Conservation (phyloP, 106 monocot species). For the Apostasia shenzhenica region DNA sequence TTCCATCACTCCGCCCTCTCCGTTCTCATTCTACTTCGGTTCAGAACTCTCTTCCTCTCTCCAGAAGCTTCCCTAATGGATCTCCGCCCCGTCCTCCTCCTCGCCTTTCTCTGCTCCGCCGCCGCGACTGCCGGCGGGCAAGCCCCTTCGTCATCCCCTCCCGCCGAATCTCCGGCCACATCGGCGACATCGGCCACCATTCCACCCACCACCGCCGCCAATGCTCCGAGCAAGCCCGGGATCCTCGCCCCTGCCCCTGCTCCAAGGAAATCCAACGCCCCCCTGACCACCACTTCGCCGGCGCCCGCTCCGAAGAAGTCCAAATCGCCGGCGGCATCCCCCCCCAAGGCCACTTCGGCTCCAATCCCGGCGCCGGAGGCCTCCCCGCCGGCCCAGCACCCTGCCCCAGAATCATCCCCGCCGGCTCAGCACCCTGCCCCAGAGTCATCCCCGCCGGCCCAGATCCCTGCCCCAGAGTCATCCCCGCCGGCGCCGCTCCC, state of each 20-base stretch:
- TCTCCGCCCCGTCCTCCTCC: constrained; percentile 1
- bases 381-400: neutral
- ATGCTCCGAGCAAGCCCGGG: neutral
- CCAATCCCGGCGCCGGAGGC: too few species aligned
- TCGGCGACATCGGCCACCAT: neutral
- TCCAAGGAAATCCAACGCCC: neutral
- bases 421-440: neutral
- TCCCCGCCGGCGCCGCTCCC: neutral
- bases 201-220: neutral
- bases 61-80: neutral
- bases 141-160: constrained; percentile 3
- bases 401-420: neutral
- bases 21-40: neutral
- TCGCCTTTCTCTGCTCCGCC: neutral
- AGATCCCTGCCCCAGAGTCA: neutral
- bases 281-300: neutral
- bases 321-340: neutral
- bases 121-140: neutral
- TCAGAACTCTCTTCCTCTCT: neutral
- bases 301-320: neutral
- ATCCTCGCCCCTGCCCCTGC: neutral
- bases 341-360: neutral
- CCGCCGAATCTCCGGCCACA: neutral
- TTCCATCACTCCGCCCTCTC: neutral
- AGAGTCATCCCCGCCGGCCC: neutral